Evolutionary conservation across 306 rosid genomes (phyloP).

Genomic region (Senna tora): DNA sequence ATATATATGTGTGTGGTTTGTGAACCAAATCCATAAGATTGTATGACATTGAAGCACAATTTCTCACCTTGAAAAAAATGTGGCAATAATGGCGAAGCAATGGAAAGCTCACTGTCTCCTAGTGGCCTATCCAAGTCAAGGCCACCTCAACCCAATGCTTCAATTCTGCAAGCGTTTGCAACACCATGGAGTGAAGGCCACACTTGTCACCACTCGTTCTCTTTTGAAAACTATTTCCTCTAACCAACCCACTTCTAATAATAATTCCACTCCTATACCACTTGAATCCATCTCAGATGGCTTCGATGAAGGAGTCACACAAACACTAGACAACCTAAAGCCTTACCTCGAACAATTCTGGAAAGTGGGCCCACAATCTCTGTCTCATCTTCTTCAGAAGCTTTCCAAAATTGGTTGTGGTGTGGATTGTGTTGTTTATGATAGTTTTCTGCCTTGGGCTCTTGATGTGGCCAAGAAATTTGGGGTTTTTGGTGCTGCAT

Average conservation of each 20-base stretch:
- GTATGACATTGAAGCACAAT: no score
- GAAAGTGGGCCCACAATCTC: slow-evolving; percentile 12
- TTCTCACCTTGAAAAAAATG: no score
- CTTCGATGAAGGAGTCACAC: no score
- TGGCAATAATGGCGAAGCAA: slow-evolving; percentile 20
- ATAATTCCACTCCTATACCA: no score
- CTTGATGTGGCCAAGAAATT: not conserved
- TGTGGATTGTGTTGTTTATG: slow-evolving; percentile 1
- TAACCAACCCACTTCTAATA: no score
- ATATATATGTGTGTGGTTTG: no score
- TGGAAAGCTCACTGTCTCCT: slow-evolving; percentile 20
- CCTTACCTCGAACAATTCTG: slow-evolving; percentile 28
- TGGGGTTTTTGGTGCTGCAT: not conserved
- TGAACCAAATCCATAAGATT: no score
- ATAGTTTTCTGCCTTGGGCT: not conserved
- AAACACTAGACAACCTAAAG: not conserved
- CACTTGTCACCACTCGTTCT: no score
- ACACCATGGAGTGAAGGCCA: not conserved
- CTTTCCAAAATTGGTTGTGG: not conserved
- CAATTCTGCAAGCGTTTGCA: not conserved
- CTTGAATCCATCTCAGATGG: no score
- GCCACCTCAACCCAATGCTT: slow-evolving; percentile 10
- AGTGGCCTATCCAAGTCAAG: not conserved
- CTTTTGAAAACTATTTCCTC: no score
- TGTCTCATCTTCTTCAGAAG: slow-evolving; percentile 19